These are phyloP conservation scores for Zychaea mexicana DNA, from an alignment of 371 early-diverging fungal species.

Conservation along the genomic window DNA sequence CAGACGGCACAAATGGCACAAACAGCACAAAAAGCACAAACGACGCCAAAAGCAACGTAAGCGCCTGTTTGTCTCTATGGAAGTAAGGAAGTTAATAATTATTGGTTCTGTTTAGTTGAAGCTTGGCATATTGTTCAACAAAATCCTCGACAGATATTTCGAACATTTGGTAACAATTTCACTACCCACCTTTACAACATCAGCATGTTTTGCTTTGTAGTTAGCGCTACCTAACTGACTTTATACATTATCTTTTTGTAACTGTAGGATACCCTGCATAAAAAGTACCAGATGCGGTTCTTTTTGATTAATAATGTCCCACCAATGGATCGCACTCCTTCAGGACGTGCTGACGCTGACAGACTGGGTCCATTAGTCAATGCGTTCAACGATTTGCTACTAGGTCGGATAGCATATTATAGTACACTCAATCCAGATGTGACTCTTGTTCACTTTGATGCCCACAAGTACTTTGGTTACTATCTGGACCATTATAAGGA, in stretches of 20 bases:
- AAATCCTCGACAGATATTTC: slow-evolving; percentile 1
- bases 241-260: neutral
- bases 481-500: slow-evolving; percentile 5
- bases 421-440: neutral
- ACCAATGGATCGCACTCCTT: slow-evolving; percentile 17
- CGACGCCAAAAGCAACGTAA: too few relatives aligned
- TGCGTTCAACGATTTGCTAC: slow-evolving; percentile 3
- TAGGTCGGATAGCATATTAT: neutral
- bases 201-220: too few relatives aligned
- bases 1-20: too few relatives aligned
- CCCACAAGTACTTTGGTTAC: slow-evolving; percentile 11
- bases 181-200: neutral
- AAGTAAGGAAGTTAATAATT: neutral
- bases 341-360: neutral
- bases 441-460: slow-evolving; percentile 9
- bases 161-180: slow-evolving; percentile 1
- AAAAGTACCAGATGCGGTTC: slow-evolving; percentile 5
- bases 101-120: neutral
- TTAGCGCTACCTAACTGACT: too few relatives aligned
- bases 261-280: slow-evolving; percentile 4
- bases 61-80: neutral
- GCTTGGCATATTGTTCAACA: slow-evolving; percentile 6
- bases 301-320: slow-evolving; percentile 17
- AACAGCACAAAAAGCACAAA: too few relatives aligned
- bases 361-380: neutral